These are phyloP conservation scores for Neopestalotiopsis clavispora DNA, from an alignment of 2,329 filamentous ascomycete species.

Conservation along the genomic window DNA sequence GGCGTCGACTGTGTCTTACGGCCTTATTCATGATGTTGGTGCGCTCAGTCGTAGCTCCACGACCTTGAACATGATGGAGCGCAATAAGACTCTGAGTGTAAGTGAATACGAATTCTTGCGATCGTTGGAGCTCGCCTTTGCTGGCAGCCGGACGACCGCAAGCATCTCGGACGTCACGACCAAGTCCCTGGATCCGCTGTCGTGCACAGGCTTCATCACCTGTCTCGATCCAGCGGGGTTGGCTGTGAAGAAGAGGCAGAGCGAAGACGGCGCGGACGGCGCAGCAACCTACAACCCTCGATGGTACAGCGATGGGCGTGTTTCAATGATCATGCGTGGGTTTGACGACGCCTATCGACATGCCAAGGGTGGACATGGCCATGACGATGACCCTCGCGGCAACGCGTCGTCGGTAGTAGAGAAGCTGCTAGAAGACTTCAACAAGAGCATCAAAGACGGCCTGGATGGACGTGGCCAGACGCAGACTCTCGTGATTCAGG, in stretches of 20 bases:
- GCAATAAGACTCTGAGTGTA: slow-evolving; percentile 25
- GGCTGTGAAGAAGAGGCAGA: not conserved
- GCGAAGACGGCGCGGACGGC: slow-evolving; percentile 20
- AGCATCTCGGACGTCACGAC: slow-evolving; percentile 24
- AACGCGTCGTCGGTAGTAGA: not conserved
- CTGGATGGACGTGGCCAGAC: not conserved
- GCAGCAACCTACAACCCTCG: slow-evolving; percentile 18
- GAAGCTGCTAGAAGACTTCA: no score
- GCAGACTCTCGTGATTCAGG: slow-evolving; percentile 15
- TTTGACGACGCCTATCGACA: slow-evolving; percentile 29
- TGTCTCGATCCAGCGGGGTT: slow-evolving; percentile 32
- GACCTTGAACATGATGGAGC: slow-evolving; percentile 21
- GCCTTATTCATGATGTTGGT: slow-evolving; percentile 28
- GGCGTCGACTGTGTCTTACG: slow-evolving; percentile 37
- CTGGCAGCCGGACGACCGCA: no score
- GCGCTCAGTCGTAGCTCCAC: not conserved
- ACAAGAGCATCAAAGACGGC: not conserved
- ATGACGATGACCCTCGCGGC: no score
- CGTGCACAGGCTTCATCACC: slow-evolving; percentile 29
- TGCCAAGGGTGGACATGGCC: no score
- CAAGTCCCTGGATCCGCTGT: slow-evolving; percentile 29
- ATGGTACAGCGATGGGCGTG: slow-evolving; percentile 33
- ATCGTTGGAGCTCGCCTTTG: slow-evolving; percentile 30
- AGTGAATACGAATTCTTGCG: slow-evolving; percentile 28
- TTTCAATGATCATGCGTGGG: slow-evolving; percentile 31